Percentiles rank a stretch among this genome's conserved stretches.
These are phyloP conservation scores for Pseudogymnoascus sp. DNA, from an alignment of 2,329 filamentous ascomycete species.

Conservation along the genomic window DNA sequence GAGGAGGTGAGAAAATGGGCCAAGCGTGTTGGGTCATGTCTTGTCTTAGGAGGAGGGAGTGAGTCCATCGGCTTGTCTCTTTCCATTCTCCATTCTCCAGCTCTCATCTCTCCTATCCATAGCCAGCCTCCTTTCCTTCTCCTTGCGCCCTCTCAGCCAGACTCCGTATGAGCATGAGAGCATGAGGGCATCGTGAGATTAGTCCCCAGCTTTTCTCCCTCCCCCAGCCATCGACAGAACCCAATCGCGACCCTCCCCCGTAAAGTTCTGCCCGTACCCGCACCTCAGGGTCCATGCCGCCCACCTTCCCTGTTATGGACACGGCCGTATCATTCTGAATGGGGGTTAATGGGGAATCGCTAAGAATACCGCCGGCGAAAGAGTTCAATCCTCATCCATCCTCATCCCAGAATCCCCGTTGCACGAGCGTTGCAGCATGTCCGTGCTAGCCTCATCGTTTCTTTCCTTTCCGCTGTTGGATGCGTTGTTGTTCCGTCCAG, in stretches of 20 bases:
- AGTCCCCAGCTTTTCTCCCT: not conserved
- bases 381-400: constrained; percentile 32
- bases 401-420: constrained; percentile 21
- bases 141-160: not conserved
- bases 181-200: constrained; percentile 1
- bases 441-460: not conserved
- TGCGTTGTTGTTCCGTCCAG: constrained; percentile 3
- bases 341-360: constrained; percentile 17
- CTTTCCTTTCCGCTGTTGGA: constrained; percentile 3
- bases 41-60: not conserved
- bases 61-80: not conserved
- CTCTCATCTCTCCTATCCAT: not conserved
- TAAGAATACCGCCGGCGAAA: constrained; percentile 29
- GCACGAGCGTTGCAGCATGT: not conserved
- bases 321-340: not conserved
- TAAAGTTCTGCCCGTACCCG: not conserved
- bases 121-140: not conserved
- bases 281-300: not conserved
- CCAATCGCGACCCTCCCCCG: constrained; percentile 4
- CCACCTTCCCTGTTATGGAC: not conserved
- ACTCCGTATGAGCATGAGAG: not conserved
- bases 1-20: not conserved
- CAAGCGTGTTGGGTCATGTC: not conserved
- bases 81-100: not conserved
- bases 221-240: not conserved